Conservation (phyloP, 208 protist species). For the Phytomonas sp. region DNA sequence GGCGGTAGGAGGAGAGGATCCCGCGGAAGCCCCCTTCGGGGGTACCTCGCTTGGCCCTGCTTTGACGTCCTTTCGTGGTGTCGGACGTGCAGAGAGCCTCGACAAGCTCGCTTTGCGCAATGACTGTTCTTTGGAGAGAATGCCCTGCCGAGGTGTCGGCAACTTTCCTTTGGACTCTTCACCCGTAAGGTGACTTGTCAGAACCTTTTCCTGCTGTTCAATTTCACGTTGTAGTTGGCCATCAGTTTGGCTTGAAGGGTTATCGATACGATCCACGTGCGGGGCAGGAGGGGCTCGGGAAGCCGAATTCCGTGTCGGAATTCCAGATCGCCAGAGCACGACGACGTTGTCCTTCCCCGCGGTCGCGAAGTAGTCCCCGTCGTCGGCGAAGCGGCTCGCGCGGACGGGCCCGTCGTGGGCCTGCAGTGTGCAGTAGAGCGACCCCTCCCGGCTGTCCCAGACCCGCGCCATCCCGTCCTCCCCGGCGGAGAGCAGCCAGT, state of each 20-base stretch:
- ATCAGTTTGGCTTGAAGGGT: not conserved
- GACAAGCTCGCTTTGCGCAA: not conserved
- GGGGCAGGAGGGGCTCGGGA: not conserved
- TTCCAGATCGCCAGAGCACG: constrained; percentile 73
- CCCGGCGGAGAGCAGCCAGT: constrained; percentile 71
- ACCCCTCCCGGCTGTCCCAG: constrained; percentile 80
- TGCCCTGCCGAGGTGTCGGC: not conserved
- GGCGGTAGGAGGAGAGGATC: no score
- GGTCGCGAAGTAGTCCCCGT: constrained; percentile 56
- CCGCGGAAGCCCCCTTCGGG: no score
- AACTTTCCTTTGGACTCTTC: not conserved
- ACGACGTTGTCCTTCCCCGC: constrained; percentile 61
- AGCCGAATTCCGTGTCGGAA: not conserved
- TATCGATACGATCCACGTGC: not conserved
- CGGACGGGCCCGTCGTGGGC: constrained; percentile 70
- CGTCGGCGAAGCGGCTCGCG: constrained; percentile 37
- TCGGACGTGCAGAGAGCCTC: not conserved
- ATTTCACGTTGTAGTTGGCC: not conserved
- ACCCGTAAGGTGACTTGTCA: not conserved
- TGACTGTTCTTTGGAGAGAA: not conserved
- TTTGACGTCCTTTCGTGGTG: not conserved
- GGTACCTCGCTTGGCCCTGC: not conserved
- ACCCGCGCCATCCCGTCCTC: constrained; percentile 73
- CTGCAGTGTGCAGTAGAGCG: constrained; percentile 77
- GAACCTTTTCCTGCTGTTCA: not conserved